phyloP scores from a whole-genome alignment of 148 eudicot species.

The Oxyria digyna region DNA sequence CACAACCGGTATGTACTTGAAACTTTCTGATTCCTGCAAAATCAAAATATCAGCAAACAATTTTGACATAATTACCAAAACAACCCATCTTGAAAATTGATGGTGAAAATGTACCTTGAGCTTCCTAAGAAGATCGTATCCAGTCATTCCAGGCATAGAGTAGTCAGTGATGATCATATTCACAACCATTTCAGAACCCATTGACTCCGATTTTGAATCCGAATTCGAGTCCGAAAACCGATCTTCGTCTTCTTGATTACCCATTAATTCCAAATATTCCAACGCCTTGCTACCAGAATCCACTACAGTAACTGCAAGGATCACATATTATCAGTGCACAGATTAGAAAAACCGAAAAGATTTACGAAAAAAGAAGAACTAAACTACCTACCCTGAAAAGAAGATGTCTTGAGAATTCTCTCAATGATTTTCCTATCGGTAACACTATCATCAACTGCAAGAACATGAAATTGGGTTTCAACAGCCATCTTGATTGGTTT shows the following conservation, averaged over 20 bases:
- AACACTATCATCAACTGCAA: slow-evolving; percentile 29
- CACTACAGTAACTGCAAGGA: slow-evolving; percentile 26
- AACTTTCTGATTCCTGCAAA: slow-evolving; percentile 35
- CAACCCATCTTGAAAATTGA: too few species aligned
- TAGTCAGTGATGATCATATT: slow-evolving; percentile 34
- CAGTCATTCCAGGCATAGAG: slow-evolving; percentile 32
- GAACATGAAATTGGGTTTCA: slow-evolving; percentile 24
- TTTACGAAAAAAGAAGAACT: too few species aligned
- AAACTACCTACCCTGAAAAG: slow-evolving; percentile 19
- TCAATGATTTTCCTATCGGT: slow-evolving; percentile 28
- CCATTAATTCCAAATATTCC: slow-evolving; percentile 19
- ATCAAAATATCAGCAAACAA: background rate
- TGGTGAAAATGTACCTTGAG: slow-evolving; percentile 20
- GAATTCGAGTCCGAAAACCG: background rate
- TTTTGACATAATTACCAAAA: background rate
- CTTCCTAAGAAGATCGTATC: slow-evolving; percentile 25
- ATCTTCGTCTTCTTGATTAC: background rate
- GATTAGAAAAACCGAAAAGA: too few species aligned
- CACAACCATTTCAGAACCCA: background rate
- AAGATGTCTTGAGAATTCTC: slow-evolving; percentile 21
- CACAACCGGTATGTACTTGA: slow-evolving; percentile 53
- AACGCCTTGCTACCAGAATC: slow-evolving; percentile 31
- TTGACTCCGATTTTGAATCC: background rate
- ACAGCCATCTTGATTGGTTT: background rate
- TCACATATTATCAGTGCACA: too few species aligned